Base-by-base conservation (phyloP, 306 rosid genomes). In the Pyrus pyrifolia region DNA sequence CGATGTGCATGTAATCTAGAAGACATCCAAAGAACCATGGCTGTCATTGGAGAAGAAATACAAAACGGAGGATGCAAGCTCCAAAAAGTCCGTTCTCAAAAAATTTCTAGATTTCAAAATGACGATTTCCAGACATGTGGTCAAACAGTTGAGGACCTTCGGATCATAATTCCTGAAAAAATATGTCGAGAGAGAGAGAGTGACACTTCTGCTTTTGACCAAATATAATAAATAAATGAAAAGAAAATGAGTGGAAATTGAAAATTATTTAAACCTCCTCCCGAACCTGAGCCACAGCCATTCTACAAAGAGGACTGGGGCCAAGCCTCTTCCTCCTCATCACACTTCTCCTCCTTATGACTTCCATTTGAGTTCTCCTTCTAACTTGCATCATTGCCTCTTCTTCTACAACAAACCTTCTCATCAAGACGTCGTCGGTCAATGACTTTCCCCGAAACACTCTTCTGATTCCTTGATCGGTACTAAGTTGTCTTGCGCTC, bases 351-450 rank as follows among this genome's bases (percentile, higher is more conserved):
- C 62, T 91, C 79, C 95, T 83, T 57, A 92, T 89, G 23, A 90
- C 90, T 74, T 92, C 98, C 96, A 92, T 90, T 81, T 95, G 92
- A 73, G 90, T 95, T 76, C 92, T 89, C 81, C 93, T 90, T 27
- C 93, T 87, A 72, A 91, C 80, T n/a, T 91, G 96, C 96, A 89
- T 89, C 98, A 89, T 95, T 23, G 98, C 98, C 71, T 90, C 97
- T 82, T 95, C 98, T 86, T 87, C 95, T 52, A 90, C 83, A 5
- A 95, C 96, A 84, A 95, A 95, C 59, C 97, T 82, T 33, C 96
- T 88, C 98, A 95, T 95, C 58, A 92, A 84, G 70, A 92, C 97
- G 76, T 95, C 97, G 59, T 95, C 98, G 1, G 86, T 95, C 84
- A 95, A 82, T 4, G 98, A 95, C 59, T 92, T 95, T 4, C 98